phyloP scores from a whole-genome alignment of 1,284 basidiomycete species.

The Austropuccinia psidii region DNA sequence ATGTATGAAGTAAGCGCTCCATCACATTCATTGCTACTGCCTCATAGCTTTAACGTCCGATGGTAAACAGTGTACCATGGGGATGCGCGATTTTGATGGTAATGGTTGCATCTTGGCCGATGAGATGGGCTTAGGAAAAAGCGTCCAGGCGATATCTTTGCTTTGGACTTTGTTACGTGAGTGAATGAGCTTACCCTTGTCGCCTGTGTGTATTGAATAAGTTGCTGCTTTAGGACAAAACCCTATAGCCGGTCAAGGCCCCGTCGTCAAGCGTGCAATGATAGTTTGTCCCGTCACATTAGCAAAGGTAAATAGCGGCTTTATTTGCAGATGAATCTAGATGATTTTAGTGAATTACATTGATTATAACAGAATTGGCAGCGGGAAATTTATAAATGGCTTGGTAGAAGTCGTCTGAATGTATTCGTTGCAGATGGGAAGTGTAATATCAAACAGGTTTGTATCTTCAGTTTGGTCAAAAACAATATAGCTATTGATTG shows the following conservation, averaged over 20 bases:
- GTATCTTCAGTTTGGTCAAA: not conserved
- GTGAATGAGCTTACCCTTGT: constrained; percentile 41
- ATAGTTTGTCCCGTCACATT: constrained; percentile 93
- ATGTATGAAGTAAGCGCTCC: constrained; percentile 62
- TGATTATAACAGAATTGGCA: constrained; percentile 66
- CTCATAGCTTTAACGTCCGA: not conserved
- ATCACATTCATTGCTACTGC: not conserved
- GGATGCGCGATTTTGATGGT: constrained; percentile 70
- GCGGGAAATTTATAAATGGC: constrained; percentile 85
- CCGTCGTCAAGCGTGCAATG: constrained; percentile 59
- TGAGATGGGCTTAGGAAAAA: constrained; percentile 86
- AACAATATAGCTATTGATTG: not conserved
- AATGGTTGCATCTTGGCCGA: constrained; percentile 93
- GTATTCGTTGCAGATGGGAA: constrained; percentile 31
- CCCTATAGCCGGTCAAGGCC: constrained; percentile 38
- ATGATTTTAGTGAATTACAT: not conserved
- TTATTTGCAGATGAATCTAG: not conserved
- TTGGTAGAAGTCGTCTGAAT: constrained; percentile 34
- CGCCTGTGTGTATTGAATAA: not conserved
- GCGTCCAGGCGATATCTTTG: constrained; percentile 71
- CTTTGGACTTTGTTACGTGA: constrained; percentile 80
- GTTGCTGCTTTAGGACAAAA: constrained; percentile 26
- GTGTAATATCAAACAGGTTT: constrained; percentile 30
- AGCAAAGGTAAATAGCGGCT: constrained; percentile 52
- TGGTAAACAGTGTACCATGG: constrained; percentile 66